Percentiles rank a stretch among this genome's conserved stretches.
phyloP scores from a whole-genome alignment of 352 stramenopile genomes.

The Globisporangium viniferum region DNA sequence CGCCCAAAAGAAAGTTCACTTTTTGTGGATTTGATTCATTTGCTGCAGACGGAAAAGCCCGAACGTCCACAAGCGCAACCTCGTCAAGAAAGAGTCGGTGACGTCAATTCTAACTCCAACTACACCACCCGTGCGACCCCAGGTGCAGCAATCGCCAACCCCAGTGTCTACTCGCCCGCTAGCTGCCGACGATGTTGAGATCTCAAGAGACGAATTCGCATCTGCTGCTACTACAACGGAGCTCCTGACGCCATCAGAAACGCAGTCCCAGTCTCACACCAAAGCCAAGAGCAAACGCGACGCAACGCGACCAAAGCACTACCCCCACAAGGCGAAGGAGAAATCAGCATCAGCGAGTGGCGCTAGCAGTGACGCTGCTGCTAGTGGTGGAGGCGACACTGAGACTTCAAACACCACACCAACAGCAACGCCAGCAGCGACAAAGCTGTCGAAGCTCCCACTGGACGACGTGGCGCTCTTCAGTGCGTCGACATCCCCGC shows the following conservation, averaged over 20 bases:
- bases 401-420: not conserved
- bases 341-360: not conserved
- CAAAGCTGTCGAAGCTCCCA: not conserved
- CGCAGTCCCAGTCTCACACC: not conserved
- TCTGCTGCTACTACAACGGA: not conserved
- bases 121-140: not conserved
- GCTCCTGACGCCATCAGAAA: not conserved
- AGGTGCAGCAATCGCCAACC: not conserved
- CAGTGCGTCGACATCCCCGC: constrained; percentile 17
- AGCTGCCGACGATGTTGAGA: not conserved
- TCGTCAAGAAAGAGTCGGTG: constrained; percentile 15
- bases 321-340: not conserved
- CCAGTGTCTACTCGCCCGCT: not conserved
- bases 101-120: constrained; percentile 9
- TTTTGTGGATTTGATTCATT: too few relatives aligned
- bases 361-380: not conserved
- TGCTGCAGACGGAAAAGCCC: constrained; percentile 22
- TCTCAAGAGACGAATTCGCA: not conserved
- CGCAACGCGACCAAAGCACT: not conserved
- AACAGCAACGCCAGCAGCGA: not conserved
- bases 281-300: not conserved
- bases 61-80: constrained; percentile 23
- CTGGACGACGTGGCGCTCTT: not conserved
- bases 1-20: too few relatives aligned
- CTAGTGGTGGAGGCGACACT: not conserved